A percentile compares a stretch with the other conserved stretches of the same genome.
These are phyloP conservation scores for Aspergillus udagawae DNA, from an alignment of 2,329 filamentous ascomycete genomes.

Conservation along the genomic window DNA sequence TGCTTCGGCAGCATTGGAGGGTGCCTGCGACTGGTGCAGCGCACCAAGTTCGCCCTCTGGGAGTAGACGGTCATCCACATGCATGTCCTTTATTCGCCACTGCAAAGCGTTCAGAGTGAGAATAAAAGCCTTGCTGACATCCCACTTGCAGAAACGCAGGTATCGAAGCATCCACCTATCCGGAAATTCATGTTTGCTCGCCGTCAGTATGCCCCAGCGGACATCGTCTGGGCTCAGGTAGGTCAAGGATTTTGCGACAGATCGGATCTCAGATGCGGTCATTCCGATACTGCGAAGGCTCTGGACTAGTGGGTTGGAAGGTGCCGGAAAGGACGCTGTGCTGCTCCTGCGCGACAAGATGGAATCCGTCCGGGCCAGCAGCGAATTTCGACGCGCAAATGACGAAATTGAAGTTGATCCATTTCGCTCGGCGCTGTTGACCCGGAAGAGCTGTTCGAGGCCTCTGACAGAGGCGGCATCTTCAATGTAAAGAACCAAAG, in stretches of 20 bases:
- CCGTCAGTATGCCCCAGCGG: slow-evolving; percentile 74
- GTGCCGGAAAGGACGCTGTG: slow-evolving; percentile 53
- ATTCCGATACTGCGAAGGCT: slow-evolving; percentile 7
- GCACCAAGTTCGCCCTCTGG: slow-evolving; percentile 65
- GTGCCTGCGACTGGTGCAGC: slow-evolving; percentile 47
- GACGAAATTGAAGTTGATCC: slow-evolving; percentile 22
- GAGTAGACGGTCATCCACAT: slow-evolving; percentile 83
- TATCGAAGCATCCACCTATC: slow-evolving; percentile 77
- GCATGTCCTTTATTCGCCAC: slow-evolving; percentile 76
- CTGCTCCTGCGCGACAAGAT: slow-evolving; percentile 63
- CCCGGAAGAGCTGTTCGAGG: slow-evolving; percentile 42
- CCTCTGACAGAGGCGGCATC: slow-evolving; percentile 57
- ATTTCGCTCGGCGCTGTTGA: slow-evolving; percentile 36
- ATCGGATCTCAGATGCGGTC: slow-evolving; percentile 57
- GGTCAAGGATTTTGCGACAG: slow-evolving; percentile 72
- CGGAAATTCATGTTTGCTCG: slow-evolving; percentile 90
- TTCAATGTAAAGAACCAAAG: slow-evolving; percentile 56
- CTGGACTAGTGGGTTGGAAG: slow-evolving; percentile 5
- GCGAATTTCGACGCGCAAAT: slow-evolving; percentile 33
- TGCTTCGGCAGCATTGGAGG: slow-evolving; percentile 46
- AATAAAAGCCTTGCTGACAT: slow-evolving; percentile 79
- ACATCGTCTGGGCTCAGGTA: slow-evolving; percentile 71
- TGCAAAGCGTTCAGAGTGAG: slow-evolving; percentile 89
- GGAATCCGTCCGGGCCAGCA: slow-evolving; percentile 25
- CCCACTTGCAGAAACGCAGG: slow-evolving; percentile 80